Percentiles rank a stretch among this genome's conserved stretches.
phyloP scores from a whole-genome alignment of 345 rosid genomes.

The Reutealis trisperma region DNA sequence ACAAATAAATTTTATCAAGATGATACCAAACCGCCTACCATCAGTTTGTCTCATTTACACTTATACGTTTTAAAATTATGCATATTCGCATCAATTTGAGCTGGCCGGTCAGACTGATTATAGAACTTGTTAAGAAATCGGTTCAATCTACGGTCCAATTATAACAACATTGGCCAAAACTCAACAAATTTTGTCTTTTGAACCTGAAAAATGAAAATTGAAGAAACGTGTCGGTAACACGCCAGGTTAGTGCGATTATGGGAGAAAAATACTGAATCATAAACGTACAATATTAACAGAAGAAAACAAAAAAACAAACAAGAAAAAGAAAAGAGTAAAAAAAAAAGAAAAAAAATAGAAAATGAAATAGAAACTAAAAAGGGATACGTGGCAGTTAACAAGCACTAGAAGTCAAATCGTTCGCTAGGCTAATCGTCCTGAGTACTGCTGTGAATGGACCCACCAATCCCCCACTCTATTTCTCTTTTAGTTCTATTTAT shows the following conservation, averaged over 20 bases:
- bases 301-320: constrained; percentile 7
- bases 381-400: constrained; percentile 58
- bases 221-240: background rate
- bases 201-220: background rate
- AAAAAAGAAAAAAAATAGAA: constrained; percentile 2
- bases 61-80: too few relatives aligned
- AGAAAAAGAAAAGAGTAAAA: background rate
- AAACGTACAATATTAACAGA: constrained; percentile 7
- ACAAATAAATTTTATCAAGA: too few relatives aligned
- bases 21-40: too few relatives aligned
- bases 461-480: constrained; percentile 10
- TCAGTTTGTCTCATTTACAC: too few relatives aligned
- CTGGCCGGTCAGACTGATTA: too few relatives aligned
- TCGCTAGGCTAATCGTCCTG: constrained; percentile 51
- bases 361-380: constrained; percentile 23
- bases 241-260: background rate
- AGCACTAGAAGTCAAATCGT: constrained; percentile 60
- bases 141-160: too few relatives aligned
- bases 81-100: too few relatives aligned
- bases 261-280: background rate
- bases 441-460: constrained; percentile 34
- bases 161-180: too few relatives aligned
- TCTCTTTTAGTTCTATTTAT: constrained; percentile 12
- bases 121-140: too few relatives aligned
- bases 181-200: too few relatives aligned